Percentiles rank a stretch among this genome's conserved stretches.
These are phyloP conservation scores for Brettanomyces bruxellensis DNA, from an alignment of 805 yeast genomes.

Conservation along the genomic window DNA sequence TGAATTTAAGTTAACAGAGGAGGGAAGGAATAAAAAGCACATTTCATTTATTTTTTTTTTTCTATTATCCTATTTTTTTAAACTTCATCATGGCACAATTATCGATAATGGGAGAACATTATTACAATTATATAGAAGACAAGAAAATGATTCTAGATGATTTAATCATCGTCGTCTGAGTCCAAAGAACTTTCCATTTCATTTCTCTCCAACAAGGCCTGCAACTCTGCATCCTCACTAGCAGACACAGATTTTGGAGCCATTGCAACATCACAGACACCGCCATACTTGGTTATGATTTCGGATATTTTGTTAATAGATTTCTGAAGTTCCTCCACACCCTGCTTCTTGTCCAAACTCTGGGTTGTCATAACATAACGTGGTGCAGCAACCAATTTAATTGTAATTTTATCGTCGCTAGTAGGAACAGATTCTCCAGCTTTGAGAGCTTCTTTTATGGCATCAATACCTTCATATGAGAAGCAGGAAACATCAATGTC, in stretches of 20 bases:
- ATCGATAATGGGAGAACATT: too few relatives aligned
- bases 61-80: not conserved
- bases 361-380: slow-evolving; percentile 88
- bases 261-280: slow-evolving; percentile 88
- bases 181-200: slow-evolving; percentile 83
- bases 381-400: slow-evolving; percentile 95
- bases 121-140: too few relatives aligned
- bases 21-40: not conserved
- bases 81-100: not conserved
- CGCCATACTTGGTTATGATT: slow-evolving; percentile 66
- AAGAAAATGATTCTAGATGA: not conserved
- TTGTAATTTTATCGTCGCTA: slow-evolving; percentile 82
- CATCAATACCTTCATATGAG: slow-evolving; percentile 95
- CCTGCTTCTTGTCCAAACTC: slow-evolving; percentile 84
- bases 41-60: not conserved
- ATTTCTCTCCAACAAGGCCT: slow-evolving; percentile 87
- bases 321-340: slow-evolving; percentile 66
- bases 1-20: not conserved
- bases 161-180: slow-evolving; percentile 56
- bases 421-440: slow-evolving; percentile 82
- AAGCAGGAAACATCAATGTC: slow-evolving; percentile 97
- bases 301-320: slow-evolving; percentile 73
- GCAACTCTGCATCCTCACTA: slow-evolving; percentile 95
- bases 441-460: slow-evolving; percentile 80
- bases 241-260: slow-evolving; percentile 99